Percentiles rank a stretch among this genome's conserved stretches.
Conservation (phyloP, 2,329 filamentous ascomycete species). For the Rutstroemia sp. region DNA sequence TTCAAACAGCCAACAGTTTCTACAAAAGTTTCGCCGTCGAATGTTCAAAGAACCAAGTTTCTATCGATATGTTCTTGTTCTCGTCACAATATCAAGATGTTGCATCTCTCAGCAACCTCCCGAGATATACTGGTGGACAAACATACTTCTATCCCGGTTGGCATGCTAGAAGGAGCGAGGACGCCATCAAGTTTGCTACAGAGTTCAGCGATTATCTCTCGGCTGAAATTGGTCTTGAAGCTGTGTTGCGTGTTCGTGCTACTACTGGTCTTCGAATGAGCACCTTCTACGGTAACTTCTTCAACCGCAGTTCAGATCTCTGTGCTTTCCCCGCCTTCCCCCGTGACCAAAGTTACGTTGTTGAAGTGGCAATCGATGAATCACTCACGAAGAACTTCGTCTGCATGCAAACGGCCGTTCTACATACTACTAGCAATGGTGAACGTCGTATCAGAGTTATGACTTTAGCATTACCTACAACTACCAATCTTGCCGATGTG, state of each 20-base stretch:
- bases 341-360: conserved; percentile 93
- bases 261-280: conserved; percentile 94
- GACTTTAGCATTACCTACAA: conserved; percentile 88
- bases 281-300: conserved; percentile 99
- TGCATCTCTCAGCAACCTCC: conserved; percentile 89
- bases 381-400: conserved; percentile 85
- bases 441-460: conserved; percentile 92
- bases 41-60: conserved; percentile 98
- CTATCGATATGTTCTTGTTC: conserved; percentile 97
- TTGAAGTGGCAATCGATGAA: conserved; percentile 97
- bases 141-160: conserved; percentile 97
- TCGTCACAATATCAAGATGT: conserved; percentile 96
- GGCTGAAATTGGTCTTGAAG: conserved; percentile 90
- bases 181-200: conserved; percentile 94
- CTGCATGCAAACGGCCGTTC: conserved; percentile 86
- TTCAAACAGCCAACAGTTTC: conserved; percentile 92
- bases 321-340: conserved; percentile 98
- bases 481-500: conserved; percentile 79
- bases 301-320: conserved; percentile 94
- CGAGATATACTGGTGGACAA: conserved; percentile 92
- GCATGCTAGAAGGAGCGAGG: conserved; percentile 89
- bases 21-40: conserved; percentile 99
- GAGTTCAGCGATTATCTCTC: conserved; percentile 98
- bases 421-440: conserved; percentile 96
- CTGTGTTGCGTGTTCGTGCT: conserved; percentile 88